phyloP scores from a whole-genome alignment of 2,329 filamentous ascomycete genomes.

The Magnaporthiopsis incrustans region DNA sequence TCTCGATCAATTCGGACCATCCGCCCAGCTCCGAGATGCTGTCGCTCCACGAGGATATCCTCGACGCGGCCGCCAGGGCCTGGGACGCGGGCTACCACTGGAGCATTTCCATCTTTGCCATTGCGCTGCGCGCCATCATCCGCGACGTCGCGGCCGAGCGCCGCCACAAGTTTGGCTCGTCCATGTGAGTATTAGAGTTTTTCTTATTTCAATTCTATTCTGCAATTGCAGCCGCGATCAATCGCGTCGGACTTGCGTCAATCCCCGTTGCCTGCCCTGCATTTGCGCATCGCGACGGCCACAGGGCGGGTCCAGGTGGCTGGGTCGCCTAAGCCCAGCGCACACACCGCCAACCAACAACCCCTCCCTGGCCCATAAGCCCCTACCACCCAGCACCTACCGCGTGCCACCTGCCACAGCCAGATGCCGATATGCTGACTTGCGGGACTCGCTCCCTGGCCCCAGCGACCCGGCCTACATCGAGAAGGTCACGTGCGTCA shows the following conservation, averaged over 20 bases:
- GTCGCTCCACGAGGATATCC: slow-evolving; percentile 4
- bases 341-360: not conserved
- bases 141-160: slow-evolving; percentile 2
- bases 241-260: not conserved
- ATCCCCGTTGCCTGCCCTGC: too few species aligned
- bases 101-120: slow-evolving; percentile 3
- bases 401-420: not conserved
- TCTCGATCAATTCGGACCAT: not conserved
- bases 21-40: slow-evolving; percentile 4
- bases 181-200: not conserved
- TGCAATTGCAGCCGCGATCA: not conserved
- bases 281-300: not conserved
- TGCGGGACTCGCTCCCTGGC: not conserved
- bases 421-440: not conserved
- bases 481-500: slow-evolving; percentile 3
- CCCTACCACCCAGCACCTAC: too few species aligned
- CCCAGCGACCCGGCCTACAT: slow-evolving; percentile 2
- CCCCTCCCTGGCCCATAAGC: not conserved
- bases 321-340: not conserved
- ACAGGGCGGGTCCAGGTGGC: not conserved
- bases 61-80: slow-evolving; percentile 4
- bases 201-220: too few species aligned
- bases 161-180: not conserved
- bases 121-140: slow-evolving; percentile 2
- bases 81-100: slow-evolving; percentile 6